Evolutionary conservation across 495 filamentous ascomycete species (phyloP), one percentile per base, ranked within the genome.

Genomic region (Aspergillus hancockii): DNA sequence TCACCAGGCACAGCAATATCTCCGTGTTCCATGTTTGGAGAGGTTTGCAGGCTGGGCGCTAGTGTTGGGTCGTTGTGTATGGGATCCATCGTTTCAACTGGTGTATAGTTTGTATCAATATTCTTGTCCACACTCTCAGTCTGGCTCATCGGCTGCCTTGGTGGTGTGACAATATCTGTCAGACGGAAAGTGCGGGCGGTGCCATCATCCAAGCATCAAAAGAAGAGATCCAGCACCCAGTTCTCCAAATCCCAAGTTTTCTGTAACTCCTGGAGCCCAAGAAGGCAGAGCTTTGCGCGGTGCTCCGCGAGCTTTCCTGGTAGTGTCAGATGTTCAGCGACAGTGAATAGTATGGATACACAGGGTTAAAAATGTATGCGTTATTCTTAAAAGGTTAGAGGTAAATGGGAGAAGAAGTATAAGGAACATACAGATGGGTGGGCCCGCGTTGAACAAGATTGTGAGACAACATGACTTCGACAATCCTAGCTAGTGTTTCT

Each of bases 211-310:
- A 81, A 49, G 31, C 72, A 78, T 8, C 75, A 72, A 25, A 81
- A 76, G 49, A 81, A 80, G 0, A 81, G 62, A 49, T 79, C 67
- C 5, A 80, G 61, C 0, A 80, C 74, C 72, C 75, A 77, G 30
- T 78, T 80, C 43, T 79, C 76, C 49, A 81, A 54, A 34, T 79
- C 76, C 77, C 77, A 81, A 0, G 73, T 73, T 50, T 76, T 78
- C 52, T 81, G 78, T 28, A 81, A 58, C 49, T 81, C 78, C 47
- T 79, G 73, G 10, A 81, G 49, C 0, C 77, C 75, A 1, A 81
- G 63, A 0, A 81, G 66, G 52, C 78, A 81, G 3, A 80, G 54
- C 14, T 79, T 71, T 3, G 78, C 78, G 36, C 78, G 70, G 62
- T 80, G 75, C 49, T 81, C 77, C 21, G 78, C 76, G 0, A 81